A percentile compares a stretch with the other conserved stretches of the same genome.
Conservation (phyloP, 306 rosid genomes). For the Medicago truncatula region DNA sequence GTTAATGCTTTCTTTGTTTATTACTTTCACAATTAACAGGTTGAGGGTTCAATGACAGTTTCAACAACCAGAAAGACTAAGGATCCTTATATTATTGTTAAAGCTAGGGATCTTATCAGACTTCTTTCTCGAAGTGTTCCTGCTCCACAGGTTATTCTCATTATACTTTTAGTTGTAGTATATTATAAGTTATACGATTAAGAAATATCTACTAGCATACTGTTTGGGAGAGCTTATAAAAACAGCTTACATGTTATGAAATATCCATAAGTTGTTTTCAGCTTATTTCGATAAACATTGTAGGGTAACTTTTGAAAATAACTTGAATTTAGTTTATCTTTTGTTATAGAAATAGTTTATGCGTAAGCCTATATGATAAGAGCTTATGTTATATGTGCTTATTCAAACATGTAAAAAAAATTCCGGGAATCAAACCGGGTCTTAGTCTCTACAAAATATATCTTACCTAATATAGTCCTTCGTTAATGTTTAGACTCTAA, state of each 20-base stretch:
- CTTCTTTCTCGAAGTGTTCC: slow-evolving; percentile 95
- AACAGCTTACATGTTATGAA: neutral
- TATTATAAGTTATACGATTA: neutral
- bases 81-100: slow-evolving; percentile 84
- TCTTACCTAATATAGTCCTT: neutral
- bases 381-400: neutral
- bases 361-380: neutral
- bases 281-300: neutral
- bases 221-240: neutral
- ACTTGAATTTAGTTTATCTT: neutral
- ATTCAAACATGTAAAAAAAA: neutral
- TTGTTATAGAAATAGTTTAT: neutral
- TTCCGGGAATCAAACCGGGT: neutral
- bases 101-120: slow-evolving; percentile 90
- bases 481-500: neutral
- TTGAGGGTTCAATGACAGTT: slow-evolving; percentile 93
- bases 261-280: neutral
- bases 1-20: neutral
- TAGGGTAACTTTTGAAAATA: neutral
- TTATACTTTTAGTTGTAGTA: neutral
- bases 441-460: neutral
- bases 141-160: slow-evolving; percentile 73
- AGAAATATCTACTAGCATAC: neutral
- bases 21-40: slow-evolving; percentile 37
- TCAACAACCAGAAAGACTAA: slow-evolving; percentile 86